Evolutionary conservation across 805 yeast genomes (phyloP).

Genomic region (Blastobotrys americana): DNA sequence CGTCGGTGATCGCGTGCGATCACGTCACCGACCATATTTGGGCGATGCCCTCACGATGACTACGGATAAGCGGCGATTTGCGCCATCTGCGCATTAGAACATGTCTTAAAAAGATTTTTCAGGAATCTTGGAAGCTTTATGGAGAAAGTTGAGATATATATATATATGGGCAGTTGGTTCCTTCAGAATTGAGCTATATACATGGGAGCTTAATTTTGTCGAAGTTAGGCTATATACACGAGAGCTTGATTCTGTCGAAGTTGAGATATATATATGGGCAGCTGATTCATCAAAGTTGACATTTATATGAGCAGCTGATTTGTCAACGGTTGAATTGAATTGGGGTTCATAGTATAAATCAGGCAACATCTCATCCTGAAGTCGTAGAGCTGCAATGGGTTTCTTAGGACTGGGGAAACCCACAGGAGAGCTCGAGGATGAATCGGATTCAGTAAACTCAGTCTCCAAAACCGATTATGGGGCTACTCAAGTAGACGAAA

Average conservation of each 20-base stretch:
- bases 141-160: no score
- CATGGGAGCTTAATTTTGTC: not conserved
- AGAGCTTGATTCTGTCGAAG: not conserved
- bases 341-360: no score
- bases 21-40: constrained; percentile 1
- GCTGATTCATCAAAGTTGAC: no score
- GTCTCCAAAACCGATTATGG: constrained; percentile 2
- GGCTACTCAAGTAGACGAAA: not conserved
- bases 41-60: not conserved
- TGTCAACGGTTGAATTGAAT: no score
- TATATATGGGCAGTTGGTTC: no score
- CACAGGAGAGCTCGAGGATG: not conserved
- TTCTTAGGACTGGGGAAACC: not conserved
- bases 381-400: no score
- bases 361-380: no score
- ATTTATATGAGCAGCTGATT: no score
- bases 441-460: not conserved
- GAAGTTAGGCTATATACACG: not conserved
- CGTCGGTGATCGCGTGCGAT: not conserved
- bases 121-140: no score
- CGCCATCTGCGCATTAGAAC: not conserved
- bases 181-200: no score
- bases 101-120: not conserved
- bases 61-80: not conserved
- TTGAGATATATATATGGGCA: no score